Base-by-base conservation (phyloP, 192 early-diverging fungal genomes). In the Cladochytrium replicatum region DNA sequence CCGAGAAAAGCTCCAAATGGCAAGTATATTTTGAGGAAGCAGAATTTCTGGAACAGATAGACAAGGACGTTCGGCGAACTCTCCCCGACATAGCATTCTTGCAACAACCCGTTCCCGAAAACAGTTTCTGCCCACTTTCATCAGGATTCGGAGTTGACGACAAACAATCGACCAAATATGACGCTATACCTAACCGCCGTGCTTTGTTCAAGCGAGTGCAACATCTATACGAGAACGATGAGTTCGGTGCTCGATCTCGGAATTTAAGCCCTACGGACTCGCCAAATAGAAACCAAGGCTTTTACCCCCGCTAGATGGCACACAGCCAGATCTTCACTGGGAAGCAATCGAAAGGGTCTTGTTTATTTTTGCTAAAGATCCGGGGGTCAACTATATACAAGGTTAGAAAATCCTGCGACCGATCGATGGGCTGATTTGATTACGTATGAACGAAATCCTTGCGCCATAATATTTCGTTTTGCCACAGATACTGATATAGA, bases 391-490 rank as follows among this genome's bases (percentile, higher is more conserved):
- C 1, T 91, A 91, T 52, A 81, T 86, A n/a, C 88, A 91, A 58
- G 88, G 87, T n/a, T n/a, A n/a, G n/a, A n/a, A n/a, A n/a, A n/a
- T n/a, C n/a, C n/a, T n/a, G n/a, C n/a, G n/a, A n/a, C n/a, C n/a
- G n/a, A n/a, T n/a, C n/a, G n/a, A n/a, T n/a, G n/a, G n/a, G n/a
- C n/a, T n/a, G n/a, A n/a, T n/a, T n/a, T n/a, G n/a, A n/a, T n/a
- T n/a, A n/a, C n/a, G n/a, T 26, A 88, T 91, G 87, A 89, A 89
- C 57, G 84, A 89, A 55, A 63, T 89, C 32, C 59, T 89, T 17
- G 87, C 76, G 1, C 87, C 87, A 0, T 67, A 88, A 17, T 89
- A 88, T 58, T 88, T 85, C 40, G 77, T 87, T 4, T 84, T 51
- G 82, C 86, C 15, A 74, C 67, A 22, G 72, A 77, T 48, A 17